Percentiles rank a stretch among this genome's conserved stretches.
These are phyloP conservation scores for Harringtonia lauricola DNA, from an alignment of 2,329 filamentous ascomycete genomes.

Conservation along the genomic window DNA sequence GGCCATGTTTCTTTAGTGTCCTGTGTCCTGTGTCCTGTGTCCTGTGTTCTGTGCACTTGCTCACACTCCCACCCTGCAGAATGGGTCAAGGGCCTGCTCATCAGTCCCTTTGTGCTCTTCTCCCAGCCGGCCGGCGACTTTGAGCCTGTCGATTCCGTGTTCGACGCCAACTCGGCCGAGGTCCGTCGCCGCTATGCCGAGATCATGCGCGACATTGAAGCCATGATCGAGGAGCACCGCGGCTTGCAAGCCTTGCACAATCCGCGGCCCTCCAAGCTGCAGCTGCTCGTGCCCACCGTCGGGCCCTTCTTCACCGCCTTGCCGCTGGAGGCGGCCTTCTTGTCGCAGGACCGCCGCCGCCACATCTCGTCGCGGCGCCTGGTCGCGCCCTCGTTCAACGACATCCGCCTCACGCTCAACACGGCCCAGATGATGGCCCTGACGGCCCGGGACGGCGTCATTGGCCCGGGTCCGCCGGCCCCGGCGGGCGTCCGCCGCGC, in stretches of 20 bases:
- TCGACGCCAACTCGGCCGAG: conserved; percentile 64
- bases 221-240: conserved; percentile 89
- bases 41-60: not conserved
- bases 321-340: conserved; percentile 80
- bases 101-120: conserved; percentile 92
- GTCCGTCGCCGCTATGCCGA: conserved; percentile 86
- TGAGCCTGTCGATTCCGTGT: conserved; percentile 52
- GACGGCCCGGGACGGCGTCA: conserved; percentile 32
- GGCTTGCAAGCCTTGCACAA: too few relatives aligned
- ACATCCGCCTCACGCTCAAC: conserved; percentile 85
- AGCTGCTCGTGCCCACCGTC: conserved; percentile 79
- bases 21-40: not conserved
- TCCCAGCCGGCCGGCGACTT: conserved; percentile 88
- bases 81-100: conserved; percentile 94
- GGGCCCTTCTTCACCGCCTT: conserved; percentile 91
- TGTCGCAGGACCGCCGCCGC: conserved; percentile 74
- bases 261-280: conserved; percentile 83
- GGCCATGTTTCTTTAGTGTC: not conserved
- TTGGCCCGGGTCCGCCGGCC: too few relatives aligned
- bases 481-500: too few relatives aligned
- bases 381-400: conserved; percentile 94
- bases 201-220: conserved; percentile 88
- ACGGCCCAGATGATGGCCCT: conserved; percentile 90
- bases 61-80: conserved; percentile 33
- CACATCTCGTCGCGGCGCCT: conserved; percentile 87